Percentiles rank a stretch among this genome's conserved stretches.
Conservation (phyloP, 129 eudicot species). For the Logfia minima region DNA sequence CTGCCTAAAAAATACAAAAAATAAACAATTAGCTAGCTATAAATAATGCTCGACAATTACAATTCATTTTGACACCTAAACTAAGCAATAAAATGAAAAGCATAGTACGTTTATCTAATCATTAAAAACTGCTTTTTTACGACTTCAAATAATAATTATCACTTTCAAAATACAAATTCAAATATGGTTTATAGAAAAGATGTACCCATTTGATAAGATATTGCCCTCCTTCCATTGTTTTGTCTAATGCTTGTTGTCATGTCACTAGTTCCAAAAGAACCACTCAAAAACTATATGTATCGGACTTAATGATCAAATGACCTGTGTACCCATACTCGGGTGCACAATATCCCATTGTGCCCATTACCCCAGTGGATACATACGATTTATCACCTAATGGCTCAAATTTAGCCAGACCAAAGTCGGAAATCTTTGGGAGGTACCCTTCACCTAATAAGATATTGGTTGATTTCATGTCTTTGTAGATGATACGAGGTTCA, state of each 20-base stretch:
- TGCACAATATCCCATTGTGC: conserved; percentile 43
- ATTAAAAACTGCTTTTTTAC: neutral
- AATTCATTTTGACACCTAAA: neutral
- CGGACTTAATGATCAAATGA: conserved; percentile 36
- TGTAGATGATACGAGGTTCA: conserved; percentile 32
- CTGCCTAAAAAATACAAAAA: conserved; percentile 41
- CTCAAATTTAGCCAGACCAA: conserved; percentile 38
- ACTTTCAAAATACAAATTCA: neutral
- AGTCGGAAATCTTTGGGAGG: conserved; percentile 39
- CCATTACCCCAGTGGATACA: conserved; percentile 40
- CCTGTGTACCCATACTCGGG: conserved; percentile 40
- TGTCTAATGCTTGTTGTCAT: conserved; percentile 32
- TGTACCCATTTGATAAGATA: conserved; percentile 40
- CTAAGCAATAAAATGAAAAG: neutral
- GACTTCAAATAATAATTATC: neutral
- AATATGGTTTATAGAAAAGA: neutral
- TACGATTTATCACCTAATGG: conserved; percentile 35
- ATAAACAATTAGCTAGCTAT: neutral
- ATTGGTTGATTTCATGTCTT: conserved; percentile 42
- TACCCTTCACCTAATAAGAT: conserved; percentile 39
- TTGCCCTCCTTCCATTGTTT: conserved; percentile 28
- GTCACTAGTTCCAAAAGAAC: conserved; percentile 40
- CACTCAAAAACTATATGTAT: conserved; percentile 41
- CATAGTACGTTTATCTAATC: neutral
- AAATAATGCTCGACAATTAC: neutral